These are phyloP conservation scores for Fistulifera pelliculosa DNA, from an alignment of 108 stramenopile species.

Conservation along the genomic window DNA sequence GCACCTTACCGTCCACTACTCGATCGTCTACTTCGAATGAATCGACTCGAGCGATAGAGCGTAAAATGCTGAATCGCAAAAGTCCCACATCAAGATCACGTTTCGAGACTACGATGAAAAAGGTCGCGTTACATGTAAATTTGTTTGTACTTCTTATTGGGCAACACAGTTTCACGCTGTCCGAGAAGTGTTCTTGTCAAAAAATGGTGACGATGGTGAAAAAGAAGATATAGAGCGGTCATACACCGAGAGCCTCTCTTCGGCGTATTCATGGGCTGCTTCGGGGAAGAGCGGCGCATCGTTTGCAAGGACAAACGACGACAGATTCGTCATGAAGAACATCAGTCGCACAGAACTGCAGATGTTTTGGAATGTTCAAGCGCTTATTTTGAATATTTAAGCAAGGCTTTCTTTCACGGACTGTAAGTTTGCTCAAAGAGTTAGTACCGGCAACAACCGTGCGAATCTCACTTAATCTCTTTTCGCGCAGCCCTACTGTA, in stretches of 20 bases:
- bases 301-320: conserved; percentile 76
- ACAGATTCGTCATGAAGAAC: conserved; percentile 91
- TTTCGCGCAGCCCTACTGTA: conserved; percentile 63
- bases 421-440: conserved; percentile 23
- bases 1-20: too few species aligned
- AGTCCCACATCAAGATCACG: conserved; percentile 87
- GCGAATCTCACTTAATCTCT: not conserved
- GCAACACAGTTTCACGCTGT: conserved; percentile 94
- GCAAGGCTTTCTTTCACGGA: conserved; percentile 92
- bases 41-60: conserved; percentile 12
- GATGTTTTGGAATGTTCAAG: conserved; percentile 97
- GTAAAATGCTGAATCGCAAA: conserved; percentile 71
- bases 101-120: conserved; percentile 89
- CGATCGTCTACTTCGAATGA: not conserved
- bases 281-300: conserved; percentile 91
- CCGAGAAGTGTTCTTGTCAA: conserved; percentile 73
- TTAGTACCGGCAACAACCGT: not conserved
- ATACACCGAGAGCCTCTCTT: conserved; percentile 76
- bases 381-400: conserved; percentile 95
- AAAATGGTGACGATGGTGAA: not conserved
- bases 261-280: conserved; percentile 79
- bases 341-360: conserved; percentile 92
- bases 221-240: conserved; percentile 59
- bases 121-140: conserved; percentile 85
- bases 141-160: conserved; percentile 92